A percentile compares a stretch with the other conserved stretches of the same genome.
phyloP scores from a whole-genome alignment of 805 yeast genomes.

The Metschnikowia gelsemii region DNA sequence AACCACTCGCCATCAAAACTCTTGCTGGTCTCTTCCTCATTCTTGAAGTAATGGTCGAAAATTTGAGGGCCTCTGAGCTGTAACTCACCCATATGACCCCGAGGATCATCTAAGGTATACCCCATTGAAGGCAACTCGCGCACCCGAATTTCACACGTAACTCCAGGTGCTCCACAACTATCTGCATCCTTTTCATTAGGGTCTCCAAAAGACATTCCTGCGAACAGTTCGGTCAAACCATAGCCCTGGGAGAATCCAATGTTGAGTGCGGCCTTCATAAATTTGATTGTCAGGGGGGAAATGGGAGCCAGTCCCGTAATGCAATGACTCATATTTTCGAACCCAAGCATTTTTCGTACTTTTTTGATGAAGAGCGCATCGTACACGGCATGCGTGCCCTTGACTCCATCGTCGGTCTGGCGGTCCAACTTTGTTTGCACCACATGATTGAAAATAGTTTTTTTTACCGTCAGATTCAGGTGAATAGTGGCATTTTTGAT shows the following conservation, averaged over 20 bases:
- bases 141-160: constrained; percentile 52
- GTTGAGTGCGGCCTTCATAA: constrained; percentile 60
- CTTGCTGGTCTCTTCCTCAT: constrained; percentile 51
- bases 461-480: constrained; percentile 21
- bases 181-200: constrained; percentile 49
- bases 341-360: constrained; percentile 32
- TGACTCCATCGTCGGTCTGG: constrained; percentile 20
- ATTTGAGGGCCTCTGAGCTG: constrained; percentile 65
- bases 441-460: constrained; percentile 20
- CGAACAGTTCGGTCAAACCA: constrained; percentile 68
- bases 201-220: constrained; percentile 46
- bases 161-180: constrained; percentile 61
- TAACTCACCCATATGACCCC: constrained; percentile 56
- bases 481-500: constrained; percentile 26
- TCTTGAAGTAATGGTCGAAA: constrained; percentile 55
- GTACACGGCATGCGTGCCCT: constrained; percentile 22
- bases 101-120: constrained; percentile 26
- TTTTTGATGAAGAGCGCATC: constrained; percentile 16
- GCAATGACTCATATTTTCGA: constrained; percentile 28
- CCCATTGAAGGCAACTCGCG: constrained; percentile 65
- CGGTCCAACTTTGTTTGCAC: constrained; percentile 21
- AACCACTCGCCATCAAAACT: constrained; percentile 55
- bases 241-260: constrained; percentile 67
- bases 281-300: constrained; percentile 57
- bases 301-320: constrained; percentile 68